Conservation (phyloP, 495 filamentous ascomycete genomes). For the Trichocladium uniseriatum region DNA sequence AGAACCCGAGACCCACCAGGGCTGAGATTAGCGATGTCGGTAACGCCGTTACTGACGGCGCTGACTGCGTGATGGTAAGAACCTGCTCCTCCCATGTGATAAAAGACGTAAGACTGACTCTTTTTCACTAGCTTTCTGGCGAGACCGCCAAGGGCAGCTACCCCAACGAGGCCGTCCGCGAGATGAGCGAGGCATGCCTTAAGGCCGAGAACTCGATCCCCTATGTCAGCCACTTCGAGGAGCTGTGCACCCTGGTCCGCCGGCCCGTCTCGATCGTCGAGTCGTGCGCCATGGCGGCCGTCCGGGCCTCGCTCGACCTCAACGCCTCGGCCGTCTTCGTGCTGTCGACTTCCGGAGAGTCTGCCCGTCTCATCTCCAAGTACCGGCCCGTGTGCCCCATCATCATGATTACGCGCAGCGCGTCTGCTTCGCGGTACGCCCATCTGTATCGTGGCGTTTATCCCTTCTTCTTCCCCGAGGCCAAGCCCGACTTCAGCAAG, state of each 20-base stretch:
- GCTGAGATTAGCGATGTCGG: slow-evolving; percentile 98
- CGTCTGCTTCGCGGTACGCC: slow-evolving; percentile 74
- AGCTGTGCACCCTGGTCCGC: slow-evolving; percentile 71
- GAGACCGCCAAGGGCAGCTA: slow-evolving; percentile 98
- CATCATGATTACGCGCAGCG: slow-evolving; percentile 91
- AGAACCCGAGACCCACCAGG: slow-evolving; percentile 95
- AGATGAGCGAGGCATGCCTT: slow-evolving; percentile 97
- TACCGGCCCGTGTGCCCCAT: slow-evolving; percentile 98
- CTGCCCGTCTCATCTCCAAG: slow-evolving; percentile 91
- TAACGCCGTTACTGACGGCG: slow-evolving; percentile 94
- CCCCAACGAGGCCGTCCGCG: slow-evolving; percentile 80
- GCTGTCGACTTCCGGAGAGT: slow-evolving; percentile 81
- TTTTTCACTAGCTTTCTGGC: slow-evolving; percentile 53
- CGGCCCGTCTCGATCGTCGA: slow-evolving; percentile 79
- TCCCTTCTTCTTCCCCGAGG: slow-evolving; percentile 86
- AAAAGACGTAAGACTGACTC: neutral
- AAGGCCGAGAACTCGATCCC: slow-evolving; percentile 93
- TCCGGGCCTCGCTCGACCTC: slow-evolving; percentile 86
- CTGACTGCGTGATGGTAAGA: slow-evolving; percentile 89
- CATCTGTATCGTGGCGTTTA: slow-evolving; percentile 97
- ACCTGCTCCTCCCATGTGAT: too few relatives aligned
- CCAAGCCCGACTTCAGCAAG: slow-evolving; percentile 82
- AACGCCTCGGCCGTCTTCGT: slow-evolving; percentile 93
- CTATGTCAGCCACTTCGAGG: slow-evolving; percentile 93
- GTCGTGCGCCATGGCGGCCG: slow-evolving; percentile 91